Conservation (phyloP, 805 yeast genomes). For the Kazachstania kunashirensis region DNA sequence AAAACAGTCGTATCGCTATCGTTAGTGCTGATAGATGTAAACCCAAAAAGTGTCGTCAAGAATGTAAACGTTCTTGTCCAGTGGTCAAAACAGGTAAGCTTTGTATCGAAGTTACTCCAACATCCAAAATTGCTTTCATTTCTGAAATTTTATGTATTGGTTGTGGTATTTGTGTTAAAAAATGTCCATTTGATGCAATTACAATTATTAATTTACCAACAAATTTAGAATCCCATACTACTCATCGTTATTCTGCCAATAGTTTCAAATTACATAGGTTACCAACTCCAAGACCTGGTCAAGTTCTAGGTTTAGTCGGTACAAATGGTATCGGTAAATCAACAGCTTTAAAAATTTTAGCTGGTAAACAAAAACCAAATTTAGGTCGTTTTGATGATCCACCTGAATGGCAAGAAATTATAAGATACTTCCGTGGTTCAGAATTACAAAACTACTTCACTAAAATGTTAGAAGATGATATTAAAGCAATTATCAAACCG, state of each 20-base stretch:
- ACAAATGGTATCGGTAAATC: conserved; percentile 99
- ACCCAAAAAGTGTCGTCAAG: conserved; percentile 97
- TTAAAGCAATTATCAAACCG: conserved; percentile 96
- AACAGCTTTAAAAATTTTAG: conserved; percentile 90
- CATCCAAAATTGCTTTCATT: conserved; percentile 85
- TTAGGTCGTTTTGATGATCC: conserved; percentile 91
- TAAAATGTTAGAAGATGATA: conserved; percentile 83
- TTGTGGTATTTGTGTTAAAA: conserved; percentile 98
- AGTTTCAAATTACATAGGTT: conserved; percentile 93
- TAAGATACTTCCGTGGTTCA: conserved; percentile 88
- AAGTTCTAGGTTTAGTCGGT: conserved; percentile 94
- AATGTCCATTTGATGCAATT: conserved; percentile 97
- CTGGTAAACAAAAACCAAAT: conserved; percentile 97
- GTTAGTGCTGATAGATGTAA: conserved; percentile 91
- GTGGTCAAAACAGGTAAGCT: conserved; percentile 96
- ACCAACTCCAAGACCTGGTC: conserved; percentile 99
- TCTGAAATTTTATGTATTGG: conserved; percentile 94
- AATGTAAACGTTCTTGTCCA: conserved; percentile 94
- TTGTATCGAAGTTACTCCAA: conserved; percentile 92
- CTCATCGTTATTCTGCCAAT: conserved; percentile 96
- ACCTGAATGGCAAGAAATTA: conserved; percentile 94
- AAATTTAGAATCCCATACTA: conserved; percentile 81
- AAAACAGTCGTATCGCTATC: conserved; percentile 84
- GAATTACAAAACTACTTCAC: conserved; percentile 95
- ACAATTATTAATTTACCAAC: conserved; percentile 94